These are phyloP conservation scores for Dactylella cylindrospora DNA, from an alignment of 2,329 filamentous ascomycete genomes.

Conservation along the genomic window DNA sequence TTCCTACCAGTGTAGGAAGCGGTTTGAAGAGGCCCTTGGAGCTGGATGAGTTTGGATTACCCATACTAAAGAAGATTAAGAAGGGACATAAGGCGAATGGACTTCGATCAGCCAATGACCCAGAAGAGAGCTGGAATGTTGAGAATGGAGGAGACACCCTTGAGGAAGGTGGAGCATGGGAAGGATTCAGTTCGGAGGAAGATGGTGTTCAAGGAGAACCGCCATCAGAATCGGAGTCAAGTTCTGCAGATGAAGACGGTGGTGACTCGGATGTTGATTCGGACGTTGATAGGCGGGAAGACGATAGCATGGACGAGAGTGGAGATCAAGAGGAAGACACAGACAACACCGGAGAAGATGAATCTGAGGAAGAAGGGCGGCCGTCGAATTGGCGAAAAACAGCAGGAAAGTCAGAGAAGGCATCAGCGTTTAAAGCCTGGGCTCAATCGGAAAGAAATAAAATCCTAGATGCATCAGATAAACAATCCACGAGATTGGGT, in stretches of 20 bases:
- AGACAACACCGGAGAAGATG: conserved; percentile 47
- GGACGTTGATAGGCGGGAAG: conserved; percentile 54
- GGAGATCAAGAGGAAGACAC: conserved; percentile 42
- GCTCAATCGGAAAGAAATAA: conserved; percentile 83
- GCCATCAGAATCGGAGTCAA: neutral
- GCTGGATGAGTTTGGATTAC: conserved; percentile 73
- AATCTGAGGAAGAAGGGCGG: conserved; percentile 52
- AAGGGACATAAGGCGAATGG: conserved; percentile 61
- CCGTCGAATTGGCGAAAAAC: conserved; percentile 53
- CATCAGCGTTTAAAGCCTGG: conserved; percentile 89
- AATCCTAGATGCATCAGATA: conserved; percentile 63
- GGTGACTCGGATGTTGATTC: conserved; percentile 2
- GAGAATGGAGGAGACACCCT: conserved; percentile 46
- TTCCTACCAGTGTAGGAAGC: conserved; percentile 60
- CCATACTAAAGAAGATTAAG: conserved; percentile 79
- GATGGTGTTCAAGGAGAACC: conserved; percentile 8
- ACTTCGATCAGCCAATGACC: conserved; percentile 51
- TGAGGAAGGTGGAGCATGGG: conserved; percentile 50
- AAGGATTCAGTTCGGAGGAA: conserved; percentile 45
- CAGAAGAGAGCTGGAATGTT: conserved; percentile 46
- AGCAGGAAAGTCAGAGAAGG: conserved; percentile 53
- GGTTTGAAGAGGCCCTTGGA: conserved; percentile 87
- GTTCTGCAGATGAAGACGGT: conserved; percentile 12
- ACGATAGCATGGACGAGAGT: conserved; percentile 1
- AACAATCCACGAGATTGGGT: conserved; percentile 56